These are phyloP conservation scores for Saussurea involucrata DNA, from an alignment of 129 eudicot genomes.

Conservation along the genomic window DNA sequence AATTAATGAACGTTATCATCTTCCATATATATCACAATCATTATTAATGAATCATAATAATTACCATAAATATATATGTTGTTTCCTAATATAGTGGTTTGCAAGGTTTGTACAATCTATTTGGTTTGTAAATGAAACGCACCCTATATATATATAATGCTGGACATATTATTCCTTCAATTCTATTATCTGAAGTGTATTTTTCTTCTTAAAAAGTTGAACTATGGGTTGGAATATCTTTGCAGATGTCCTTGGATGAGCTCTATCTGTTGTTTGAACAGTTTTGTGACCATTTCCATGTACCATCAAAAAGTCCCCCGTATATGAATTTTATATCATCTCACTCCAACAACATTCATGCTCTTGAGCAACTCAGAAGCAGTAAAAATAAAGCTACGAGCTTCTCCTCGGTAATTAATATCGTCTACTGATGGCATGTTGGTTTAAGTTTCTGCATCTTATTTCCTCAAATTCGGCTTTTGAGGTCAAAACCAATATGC, in stretches of 20 bases:
- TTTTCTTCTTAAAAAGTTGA: slow-evolving; percentile 2
- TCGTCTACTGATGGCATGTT: neutral
- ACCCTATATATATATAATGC: neutral
- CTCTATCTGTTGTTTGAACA: slow-evolving; percentile 84
- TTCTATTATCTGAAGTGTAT: neutral
- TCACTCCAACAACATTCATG: slow-evolving; percentile 92
- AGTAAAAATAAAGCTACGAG: slow-evolving; percentile 76
- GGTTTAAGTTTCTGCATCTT: neutral
- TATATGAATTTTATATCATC: slow-evolving; percentile 84
- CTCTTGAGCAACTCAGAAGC: slow-evolving; percentile 74
- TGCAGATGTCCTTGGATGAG: slow-evolving; percentile 86
- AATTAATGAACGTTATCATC: no score
- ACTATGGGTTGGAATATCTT: neutral
- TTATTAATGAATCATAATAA: no score
- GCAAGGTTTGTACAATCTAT: no score
- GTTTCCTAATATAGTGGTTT: no score
- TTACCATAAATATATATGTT: no score
- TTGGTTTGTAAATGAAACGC: no score
- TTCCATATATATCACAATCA: no score
- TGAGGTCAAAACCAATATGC: slow-evolving; percentile 7
- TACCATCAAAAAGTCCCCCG: slow-evolving; percentile 58
- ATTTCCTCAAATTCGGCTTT: slow-evolving; percentile 1
- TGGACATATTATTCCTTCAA: neutral
- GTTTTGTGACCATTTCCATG: slow-evolving; percentile 83
- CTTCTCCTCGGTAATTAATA: slow-evolving; percentile 61